Conservation (phyloP, 352 stramenopile species). For the Thalassiosira exigua region DNA sequence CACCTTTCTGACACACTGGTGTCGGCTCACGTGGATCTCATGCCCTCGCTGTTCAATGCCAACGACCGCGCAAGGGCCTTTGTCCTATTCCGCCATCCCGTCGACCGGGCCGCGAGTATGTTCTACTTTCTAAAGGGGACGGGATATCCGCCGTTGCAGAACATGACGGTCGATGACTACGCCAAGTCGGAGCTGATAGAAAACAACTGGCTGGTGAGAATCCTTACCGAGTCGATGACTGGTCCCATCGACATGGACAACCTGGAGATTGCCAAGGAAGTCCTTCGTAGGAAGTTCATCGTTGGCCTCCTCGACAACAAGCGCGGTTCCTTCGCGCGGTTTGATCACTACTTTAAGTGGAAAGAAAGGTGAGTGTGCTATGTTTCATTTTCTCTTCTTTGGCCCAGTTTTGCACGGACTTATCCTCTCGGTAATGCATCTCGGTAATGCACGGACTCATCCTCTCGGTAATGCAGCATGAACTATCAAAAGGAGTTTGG, state of each 20-base stretch:
- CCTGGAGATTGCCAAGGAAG: constrained; percentile 56
- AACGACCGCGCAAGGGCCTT: constrained; percentile 42
- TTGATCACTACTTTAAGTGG: constrained; percentile 69
- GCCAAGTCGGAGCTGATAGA: constrained; percentile 53
- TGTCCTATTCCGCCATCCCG: too few species aligned
- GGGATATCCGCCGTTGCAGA: constrained; percentile 34
- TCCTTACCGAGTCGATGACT: constrained; percentile 55
- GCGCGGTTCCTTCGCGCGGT: constrained; percentile 52
- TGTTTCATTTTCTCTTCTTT: constrained; percentile 3
- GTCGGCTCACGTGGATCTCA: constrained; percentile 45
- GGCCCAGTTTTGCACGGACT: too few species aligned
- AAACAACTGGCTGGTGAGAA: constrained; percentile 69
- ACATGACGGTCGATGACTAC: constrained; percentile 70
- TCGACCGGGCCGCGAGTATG: constrained; percentile 47
- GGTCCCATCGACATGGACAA: constrained; percentile 47
- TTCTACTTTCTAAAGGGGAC: constrained; percentile 62
- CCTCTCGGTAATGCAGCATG: too few species aligned
- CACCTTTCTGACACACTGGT: constrained; percentile 52
- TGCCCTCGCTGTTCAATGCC: constrained; percentile 46
- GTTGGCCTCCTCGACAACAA: constrained; percentile 62
- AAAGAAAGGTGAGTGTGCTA: constrained; percentile 35
- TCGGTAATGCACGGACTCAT: too few species aligned
- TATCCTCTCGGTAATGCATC: too few species aligned
- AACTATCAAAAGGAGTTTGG: constrained; percentile 53
- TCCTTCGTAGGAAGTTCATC: constrained; percentile 58